phyloP scores from a whole-genome alignment of 1,284 basidiomycete species.

The Tylopilus orsonianus region DNA sequence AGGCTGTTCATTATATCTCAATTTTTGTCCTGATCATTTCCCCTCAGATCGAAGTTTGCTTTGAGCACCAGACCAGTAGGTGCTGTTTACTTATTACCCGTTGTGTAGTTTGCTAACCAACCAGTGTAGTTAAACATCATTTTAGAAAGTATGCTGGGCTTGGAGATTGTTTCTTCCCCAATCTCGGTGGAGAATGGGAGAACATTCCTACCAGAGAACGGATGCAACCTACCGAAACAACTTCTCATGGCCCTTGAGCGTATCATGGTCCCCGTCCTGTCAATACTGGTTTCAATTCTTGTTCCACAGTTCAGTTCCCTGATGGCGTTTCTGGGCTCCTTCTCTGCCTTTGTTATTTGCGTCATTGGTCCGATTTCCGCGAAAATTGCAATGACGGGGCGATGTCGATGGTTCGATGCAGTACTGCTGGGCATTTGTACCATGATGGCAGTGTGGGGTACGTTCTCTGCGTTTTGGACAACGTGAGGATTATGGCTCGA shows the following conservation, averaged over 20 bases:
- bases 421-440: constrained; percentile 54
- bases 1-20: background rate
- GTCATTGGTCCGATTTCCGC: constrained; percentile 77
- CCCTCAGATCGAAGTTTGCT: constrained; percentile 79
- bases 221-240: constrained; percentile 36
- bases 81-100: constrained; percentile 12
- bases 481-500: constrained; percentile 17
- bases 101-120: constrained; percentile 6
- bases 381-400: constrained; percentile 56
- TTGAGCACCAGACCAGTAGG: constrained; percentile 80
- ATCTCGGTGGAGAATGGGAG: constrained; percentile 40
- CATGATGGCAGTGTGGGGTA: constrained; percentile 79
- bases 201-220: constrained; percentile 16
- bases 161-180: constrained; percentile 46
- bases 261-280: constrained; percentile 54
- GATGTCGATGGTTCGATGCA: constrained; percentile 52
- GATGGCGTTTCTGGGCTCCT: constrained; percentile 90
- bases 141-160: constrained; percentile 71
- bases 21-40: constrained; percentile 9
- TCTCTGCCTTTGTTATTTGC: constrained; percentile 82
- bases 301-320: constrained; percentile 86
- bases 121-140: constrained; percentile 70
- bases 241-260: constrained; percentile 58
- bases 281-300: constrained; percentile 72
- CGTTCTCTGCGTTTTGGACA: constrained; percentile 62